These are phyloP conservation scores for Globisporangium ultimum DNA, from an alignment of 352 stramenopile genomes.

Conservation along the genomic window DNA sequence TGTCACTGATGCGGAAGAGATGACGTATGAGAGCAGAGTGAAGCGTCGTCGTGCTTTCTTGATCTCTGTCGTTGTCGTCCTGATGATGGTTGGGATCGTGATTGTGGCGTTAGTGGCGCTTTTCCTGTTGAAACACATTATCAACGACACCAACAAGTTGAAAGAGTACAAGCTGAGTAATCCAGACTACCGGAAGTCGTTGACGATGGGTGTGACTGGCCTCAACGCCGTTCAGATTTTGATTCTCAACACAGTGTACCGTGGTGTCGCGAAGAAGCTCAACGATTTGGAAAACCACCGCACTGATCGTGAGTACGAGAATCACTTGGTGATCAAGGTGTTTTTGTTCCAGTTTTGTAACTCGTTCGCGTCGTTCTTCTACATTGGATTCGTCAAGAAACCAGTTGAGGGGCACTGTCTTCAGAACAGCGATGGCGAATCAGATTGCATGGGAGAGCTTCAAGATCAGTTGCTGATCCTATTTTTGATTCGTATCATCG, in stretches of 20 bases:
- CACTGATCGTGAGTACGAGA: constrained; percentile 87
- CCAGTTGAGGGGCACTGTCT: constrained; percentile 73
- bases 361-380: constrained; percentile 97
- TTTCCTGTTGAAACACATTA: constrained; percentile 70
- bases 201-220: constrained; percentile 52
- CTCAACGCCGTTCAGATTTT: constrained; percentile 90
- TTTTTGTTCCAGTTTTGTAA: constrained; percentile 98
- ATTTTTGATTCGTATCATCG: constrained; percentile 91
- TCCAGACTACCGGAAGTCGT: constrained; percentile 32
- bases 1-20: constrained; percentile 56
- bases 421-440: constrained; percentile 18
- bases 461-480: constrained; percentile 89
- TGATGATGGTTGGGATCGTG: constrained; percentile 74
- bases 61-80: constrained; percentile 59
- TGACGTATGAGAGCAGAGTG: constrained; percentile 61
- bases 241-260: constrained; percentile 92
- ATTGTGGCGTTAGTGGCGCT: constrained; percentile 63
- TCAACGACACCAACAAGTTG: constrained; percentile 52
- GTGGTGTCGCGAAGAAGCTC: constrained; percentile 86
- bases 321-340: constrained; percentile 96
- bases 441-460: constrained; percentile 88
- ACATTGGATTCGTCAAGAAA: constrained; percentile 85
- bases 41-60: constrained; percentile 52
- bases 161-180: constrained; percentile 17
- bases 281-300: constrained; percentile 95